Percentiles rank a stretch among this genome's conserved stretches.
These are phyloP conservation scores for Cucurbita argyrosperma DNA, from an alignment of 306 rosid species.

Conservation along the genomic window DNA sequence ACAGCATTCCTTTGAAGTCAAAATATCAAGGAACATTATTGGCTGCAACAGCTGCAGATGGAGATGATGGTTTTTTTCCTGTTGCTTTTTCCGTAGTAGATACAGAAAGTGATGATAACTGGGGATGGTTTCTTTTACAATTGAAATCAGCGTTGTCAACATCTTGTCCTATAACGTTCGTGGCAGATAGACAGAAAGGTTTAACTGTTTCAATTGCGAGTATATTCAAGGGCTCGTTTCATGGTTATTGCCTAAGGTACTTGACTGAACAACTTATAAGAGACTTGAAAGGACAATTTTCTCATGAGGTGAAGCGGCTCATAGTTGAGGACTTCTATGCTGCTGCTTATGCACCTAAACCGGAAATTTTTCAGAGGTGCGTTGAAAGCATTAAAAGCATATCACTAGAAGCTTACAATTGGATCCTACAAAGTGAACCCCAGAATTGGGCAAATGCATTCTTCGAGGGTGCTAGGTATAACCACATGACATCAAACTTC, in stretches of 20 bases:
- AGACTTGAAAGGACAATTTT: constrained; percentile 83
- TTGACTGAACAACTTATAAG: constrained; percentile 75
- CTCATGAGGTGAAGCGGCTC: constrained; percentile 90
- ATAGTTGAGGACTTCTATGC: constrained; percentile 74
- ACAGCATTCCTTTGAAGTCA: constrained; percentile 64
- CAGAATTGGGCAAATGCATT: constrained; percentile 72
- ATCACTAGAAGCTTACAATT: constrained; percentile 66
- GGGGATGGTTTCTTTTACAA: constrained; percentile 87
- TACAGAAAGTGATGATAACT: constrained; percentile 78
- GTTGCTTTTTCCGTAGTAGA: constrained; percentile 88
- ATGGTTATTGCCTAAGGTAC: constrained; percentile 71
- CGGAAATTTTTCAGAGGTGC: constrained; percentile 57
- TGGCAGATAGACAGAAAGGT: constrained; percentile 79
- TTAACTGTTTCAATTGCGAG: constrained; percentile 57
- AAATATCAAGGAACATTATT: constrained; percentile 88
- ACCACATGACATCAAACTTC: constrained; percentile 77
- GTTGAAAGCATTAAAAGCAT: constrained; percentile 64
- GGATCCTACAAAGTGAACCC: constrained; percentile 81
- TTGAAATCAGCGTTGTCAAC: constrained; percentile 64
- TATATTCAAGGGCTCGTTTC: constrained; percentile 62
- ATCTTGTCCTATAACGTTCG: constrained; percentile 66
- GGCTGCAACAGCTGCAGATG: constrained; percentile 89
- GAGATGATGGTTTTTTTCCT: constrained; percentile 74
- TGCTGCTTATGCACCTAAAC: constrained; percentile 63
- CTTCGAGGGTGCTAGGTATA: constrained; percentile 83